Conservation (phyloP, 1,284 basidiomycete species). For the Ustilago loliicola region DNA sequence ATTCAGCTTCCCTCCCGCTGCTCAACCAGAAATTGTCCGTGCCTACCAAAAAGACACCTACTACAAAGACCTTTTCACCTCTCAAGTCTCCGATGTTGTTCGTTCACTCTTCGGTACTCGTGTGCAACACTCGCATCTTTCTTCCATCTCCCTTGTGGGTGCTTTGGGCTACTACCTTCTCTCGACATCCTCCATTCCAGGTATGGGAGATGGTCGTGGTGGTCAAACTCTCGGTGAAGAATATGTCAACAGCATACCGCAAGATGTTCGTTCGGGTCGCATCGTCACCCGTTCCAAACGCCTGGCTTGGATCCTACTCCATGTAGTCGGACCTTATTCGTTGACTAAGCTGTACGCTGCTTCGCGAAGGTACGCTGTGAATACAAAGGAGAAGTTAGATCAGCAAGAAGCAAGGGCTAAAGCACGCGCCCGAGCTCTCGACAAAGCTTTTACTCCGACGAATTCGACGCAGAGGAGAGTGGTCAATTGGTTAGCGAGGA, state of each 20-base stretch:
- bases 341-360: conserved; percentile 62
- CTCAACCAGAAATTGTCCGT: conserved; percentile 51
- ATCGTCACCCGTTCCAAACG: conserved; percentile 59
- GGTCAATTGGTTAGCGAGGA: conserved; percentile 30
- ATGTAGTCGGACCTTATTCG: conserved; percentile 68
- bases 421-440: conserved; percentile 24
- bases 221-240: conserved; percentile 72
- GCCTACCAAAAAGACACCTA: conserved; percentile 62
- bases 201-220: conserved; percentile 50
- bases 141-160: conserved; percentile 66
- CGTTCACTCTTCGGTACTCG: conserved; percentile 69
- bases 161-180: conserved; percentile 69
- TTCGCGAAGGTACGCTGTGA: conserved; percentile 37
- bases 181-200: conserved; percentile 58
- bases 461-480: conserved; percentile 11
- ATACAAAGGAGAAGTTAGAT: conserved; percentile 18
- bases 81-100: conserved; percentile 68
- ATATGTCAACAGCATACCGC: conserved; percentile 71
- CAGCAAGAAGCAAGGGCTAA: conserved; percentile 24
- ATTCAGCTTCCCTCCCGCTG: conserved; percentile 43
- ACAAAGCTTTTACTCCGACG: conserved; percentile 11
- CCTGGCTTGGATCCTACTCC: conserved; percentile 62
- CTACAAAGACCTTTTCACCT: conserved; percentile 68
- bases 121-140: conserved; percentile 66
- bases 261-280: conserved; percentile 54